These are phyloP conservation scores for Coleophoma crateriformis DNA, from an alignment of 2,329 filamentous ascomycete species.

Conservation along the genomic window DNA sequence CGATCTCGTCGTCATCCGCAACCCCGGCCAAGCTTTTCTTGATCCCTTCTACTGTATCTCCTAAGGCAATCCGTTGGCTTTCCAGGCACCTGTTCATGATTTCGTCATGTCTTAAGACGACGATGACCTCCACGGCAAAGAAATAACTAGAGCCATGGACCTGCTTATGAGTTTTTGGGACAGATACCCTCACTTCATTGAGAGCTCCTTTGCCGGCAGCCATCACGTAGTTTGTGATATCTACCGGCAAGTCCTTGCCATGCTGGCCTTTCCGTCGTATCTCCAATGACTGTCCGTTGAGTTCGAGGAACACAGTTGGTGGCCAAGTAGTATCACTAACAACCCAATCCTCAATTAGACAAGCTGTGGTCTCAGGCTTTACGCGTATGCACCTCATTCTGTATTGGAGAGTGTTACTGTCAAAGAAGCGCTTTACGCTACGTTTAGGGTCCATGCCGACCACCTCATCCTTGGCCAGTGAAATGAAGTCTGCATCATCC, in stretches of 20 bases:
- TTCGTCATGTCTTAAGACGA: constrained; percentile 41
- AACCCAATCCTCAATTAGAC: constrained; percentile 48
- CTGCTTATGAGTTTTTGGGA: constrained; percentile 23
- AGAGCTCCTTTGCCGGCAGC: constrained; percentile 3
- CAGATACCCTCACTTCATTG: constrained; percentile 16
- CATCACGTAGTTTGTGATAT: constrained; percentile 53
- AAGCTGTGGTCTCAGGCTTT: constrained; percentile 23
- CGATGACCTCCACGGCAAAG: constrained; percentile 66
- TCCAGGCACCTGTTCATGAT: constrained; percentile 35
- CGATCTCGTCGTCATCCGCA: constrained; percentile 53
- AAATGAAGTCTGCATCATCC: constrained; percentile 8
- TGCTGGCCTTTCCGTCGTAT: constrained; percentile 65
- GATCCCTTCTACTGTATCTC: constrained; percentile 52
- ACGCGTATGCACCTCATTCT: constrained; percentile 61
- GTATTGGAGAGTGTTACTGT: constrained; percentile 52
- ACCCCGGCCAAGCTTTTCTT: constrained; percentile 38
- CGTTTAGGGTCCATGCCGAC: constrained; percentile 8
- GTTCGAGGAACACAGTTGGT: constrained; percentile 56
- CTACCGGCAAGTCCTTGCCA: constrained; percentile 69
- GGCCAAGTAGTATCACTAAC: constrained; percentile 66
- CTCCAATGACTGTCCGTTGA: constrained; percentile 57
- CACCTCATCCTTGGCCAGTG: constrained; percentile 18
- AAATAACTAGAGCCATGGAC: constrained; percentile 41
- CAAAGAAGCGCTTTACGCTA: constrained; percentile 28
- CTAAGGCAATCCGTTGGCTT: constrained; percentile 33